Base-by-base conservation (phyloP, 2,329 filamentous ascomycete genomes). In the Arthrobotrys sphaeroides region DNA sequence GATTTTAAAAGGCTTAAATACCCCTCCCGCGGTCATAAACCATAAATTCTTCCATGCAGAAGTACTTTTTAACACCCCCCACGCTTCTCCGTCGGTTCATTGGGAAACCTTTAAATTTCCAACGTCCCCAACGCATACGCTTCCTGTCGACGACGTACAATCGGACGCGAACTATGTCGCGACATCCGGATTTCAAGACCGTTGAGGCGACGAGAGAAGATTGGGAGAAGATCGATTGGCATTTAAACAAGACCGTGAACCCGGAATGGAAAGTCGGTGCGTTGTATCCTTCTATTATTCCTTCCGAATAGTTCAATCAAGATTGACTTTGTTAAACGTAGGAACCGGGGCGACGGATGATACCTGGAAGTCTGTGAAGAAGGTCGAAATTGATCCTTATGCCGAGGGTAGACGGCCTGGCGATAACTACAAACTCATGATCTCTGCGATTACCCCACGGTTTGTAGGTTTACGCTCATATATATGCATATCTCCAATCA, bases 361-460 rank as follows among this genome's bases (percentile, higher is more conserved):
- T 4, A 83, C 67, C 80, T 87, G 77, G 65, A 87, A 88, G 73
- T 82, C 84, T 0, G 92, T 97, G 83, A 83, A 75, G 26, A 79
- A 75, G n/a, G 72, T 79, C 5, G 38, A 94, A 78, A 96, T 97
- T 79, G 90, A 97, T 82, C 94, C 94, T 0, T 89, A 94, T 81
- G 90, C 86, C 67, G 84, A 88, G 26, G 91, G 89, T 31, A 87
- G 94, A 0, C 86, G 89, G 0, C 83, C 88, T 0, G 83, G 85
- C 0, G 89, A 87, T 84, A 97, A 97, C 86, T 97, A 98, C 87
- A 97, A 96, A 83, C 87, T 97, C 12, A 85, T 97, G 76, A 96
- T 97, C 82, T 91, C 89, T 16, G 89, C 88, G 77, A 88, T 97
- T 78, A 87, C 93, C 13, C 94, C 94, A 0, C 88, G 94, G 10